Percentiles rank a stretch among this genome's conserved stretches.
These are phyloP conservation scores for Wickerhamomyces chaumierensis DNA, from an alignment of 805 yeast genomes.

Conservation along the genomic window DNA sequence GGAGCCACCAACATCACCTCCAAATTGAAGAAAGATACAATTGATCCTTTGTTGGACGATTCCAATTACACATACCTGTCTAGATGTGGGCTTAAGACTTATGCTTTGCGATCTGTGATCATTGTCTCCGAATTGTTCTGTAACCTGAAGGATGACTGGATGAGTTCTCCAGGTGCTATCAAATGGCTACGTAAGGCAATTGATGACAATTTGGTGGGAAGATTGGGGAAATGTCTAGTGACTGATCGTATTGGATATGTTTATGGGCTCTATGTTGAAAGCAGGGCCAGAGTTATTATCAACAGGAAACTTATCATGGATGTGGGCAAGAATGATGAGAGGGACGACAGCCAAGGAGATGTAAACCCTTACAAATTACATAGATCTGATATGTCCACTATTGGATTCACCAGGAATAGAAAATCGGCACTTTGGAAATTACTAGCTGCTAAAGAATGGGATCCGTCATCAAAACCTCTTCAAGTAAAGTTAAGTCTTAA, in stretches of 20 bases:
- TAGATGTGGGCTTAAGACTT: slow-evolving; percentile 56
- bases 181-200: slow-evolving; percentile 34
- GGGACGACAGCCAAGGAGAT: slow-evolving; percentile 3
- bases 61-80: slow-evolving; percentile 66
- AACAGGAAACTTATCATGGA: slow-evolving; percentile 15
- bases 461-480: slow-evolving; percentile 17
- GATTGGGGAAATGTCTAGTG: slow-evolving; percentile 36
- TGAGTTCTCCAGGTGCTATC: slow-evolving; percentile 29
- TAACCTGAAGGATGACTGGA: slow-evolving; percentile 29
- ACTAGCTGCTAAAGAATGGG: slow-evolving; percentile 67
- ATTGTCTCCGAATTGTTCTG: slow-evolving; percentile 60
- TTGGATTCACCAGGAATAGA: slow-evolving; percentile 52
- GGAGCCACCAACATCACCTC: slow-evolving; percentile 34
- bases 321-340: slow-evolving; percentile 2
- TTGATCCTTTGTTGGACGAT: slow-evolving; percentile 44
- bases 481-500: slow-evolving; percentile 22
- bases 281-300: slow-evolving; percentile 22
- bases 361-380: slow-evolving; percentile 25
- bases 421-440: slow-evolving; percentile 72
- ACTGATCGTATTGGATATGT: slow-evolving; percentile 46
- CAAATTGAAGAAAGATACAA: slow-evolving; percentile 30
- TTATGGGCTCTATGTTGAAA: slow-evolving; percentile 30
- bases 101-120: slow-evolving; percentile 58
- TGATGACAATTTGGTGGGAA: slow-evolving; percentile 33
- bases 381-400: slow-evolving; percentile 25